Conservation (phyloP, 75 land plant genomes). For the Selaginella moellendorffii region DNA sequence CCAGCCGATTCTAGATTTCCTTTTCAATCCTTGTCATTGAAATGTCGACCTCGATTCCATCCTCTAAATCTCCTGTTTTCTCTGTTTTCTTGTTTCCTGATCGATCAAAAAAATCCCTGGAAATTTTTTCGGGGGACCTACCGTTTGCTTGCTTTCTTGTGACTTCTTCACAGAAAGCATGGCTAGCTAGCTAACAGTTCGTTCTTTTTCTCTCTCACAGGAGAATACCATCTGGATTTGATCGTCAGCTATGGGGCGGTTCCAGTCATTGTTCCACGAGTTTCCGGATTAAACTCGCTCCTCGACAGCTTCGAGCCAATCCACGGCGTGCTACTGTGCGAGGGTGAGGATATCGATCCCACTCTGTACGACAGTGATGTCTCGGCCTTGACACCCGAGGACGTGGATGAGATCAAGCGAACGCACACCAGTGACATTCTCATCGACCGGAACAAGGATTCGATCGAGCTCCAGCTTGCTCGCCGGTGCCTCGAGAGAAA, state of each 20-base stretch:
- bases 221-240: constrained; percentile 93
- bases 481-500: constrained; percentile 67
- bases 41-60: too few species aligned
- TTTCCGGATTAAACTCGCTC: constrained; percentile 48
- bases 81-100: too few species aligned
- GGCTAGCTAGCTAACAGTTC: too few species aligned
- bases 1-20: too few species aligned
- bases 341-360: constrained; percentile 91
- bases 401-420: constrained; percentile 49
- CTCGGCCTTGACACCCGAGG: constrained; percentile 37
- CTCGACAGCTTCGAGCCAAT: constrained; percentile 87
- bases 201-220: too few species aligned
- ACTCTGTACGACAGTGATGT: constrained; percentile 35
- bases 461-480: constrained; percentile 32
- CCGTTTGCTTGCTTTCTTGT: too few species aligned
- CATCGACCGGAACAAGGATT: constrained; percentile 52
- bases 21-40: too few species aligned
- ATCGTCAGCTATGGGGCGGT: constrained; percentile 83
- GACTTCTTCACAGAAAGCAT: too few species aligned
- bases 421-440: constrained; percentile 70
- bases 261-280: constrained; percentile 83
- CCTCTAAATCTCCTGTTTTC: too few species aligned
- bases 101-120: too few species aligned
- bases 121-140: too few species aligned
- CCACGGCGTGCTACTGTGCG: constrained; percentile 89